Evolutionary conservation across 805 yeast species (phyloP), one percentile per base, ranked within the genome.

Genomic region (Isabelozyma pseudorhagii): DNA sequence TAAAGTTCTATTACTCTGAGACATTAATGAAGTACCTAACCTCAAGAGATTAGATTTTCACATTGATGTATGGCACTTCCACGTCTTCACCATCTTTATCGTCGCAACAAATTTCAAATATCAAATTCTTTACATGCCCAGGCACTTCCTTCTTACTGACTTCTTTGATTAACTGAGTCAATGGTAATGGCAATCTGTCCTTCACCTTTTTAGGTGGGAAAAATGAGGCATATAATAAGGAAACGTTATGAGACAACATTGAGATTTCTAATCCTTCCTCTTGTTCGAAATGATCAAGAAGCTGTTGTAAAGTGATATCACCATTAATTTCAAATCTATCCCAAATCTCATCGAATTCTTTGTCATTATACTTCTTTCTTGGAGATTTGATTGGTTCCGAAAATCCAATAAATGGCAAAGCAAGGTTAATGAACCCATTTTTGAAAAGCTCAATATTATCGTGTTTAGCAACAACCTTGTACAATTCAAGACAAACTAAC

Each of bases 321-420:
- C 92, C 92, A 49, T 81, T 63, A 46, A 93, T 71, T 60, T 87
- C 93, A 67, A 93, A 93, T 67, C 98, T 81, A 62, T 90, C 97
- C 99, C 99, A 94, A 60, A 93, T 90, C 68, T 79, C 83, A 69
- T 94, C 99, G 61, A 89, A 86, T 55, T 77, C 78, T 64, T 86
- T 88, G 40, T 73, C 78, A 60, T 91, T 91, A 70, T 91, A 92
- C 64, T 85, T 82, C 50, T 88, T 87, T 70, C 88, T 84, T 44
- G 87, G 81, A 38, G 97, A 89, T 44, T 85, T 85, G 61, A 94
- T 84, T 47, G 99, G 99, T 72, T 94, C 99, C 9, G 97, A 89
- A 67, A 94, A 94, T 7, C 97, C 98, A 64, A 94, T 83, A 76
- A 94, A 94, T 53, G 99, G 98, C 54, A 94, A 79, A 1, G 97